phyloP scores from a whole-genome alignment of 2,329 filamentous ascomycete genomes.

The Trematosphaeria pertusa region DNA sequence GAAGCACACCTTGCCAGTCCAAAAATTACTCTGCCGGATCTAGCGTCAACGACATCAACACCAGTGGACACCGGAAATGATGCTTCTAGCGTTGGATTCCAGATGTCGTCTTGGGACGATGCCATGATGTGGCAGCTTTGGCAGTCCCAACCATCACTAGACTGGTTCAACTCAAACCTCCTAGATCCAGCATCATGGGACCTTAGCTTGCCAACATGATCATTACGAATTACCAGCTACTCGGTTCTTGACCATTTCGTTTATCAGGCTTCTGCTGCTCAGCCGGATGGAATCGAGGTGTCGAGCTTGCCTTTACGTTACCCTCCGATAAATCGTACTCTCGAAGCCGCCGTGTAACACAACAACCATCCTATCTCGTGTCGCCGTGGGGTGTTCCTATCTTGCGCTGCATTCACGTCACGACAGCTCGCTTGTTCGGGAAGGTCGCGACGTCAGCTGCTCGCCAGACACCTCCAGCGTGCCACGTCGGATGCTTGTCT shows the following conservation, averaged over 20 bases:
- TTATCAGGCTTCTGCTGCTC: no score
- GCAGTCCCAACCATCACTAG: slow-evolving; percentile 40
- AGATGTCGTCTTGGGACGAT: slow-evolving; percentile 34
- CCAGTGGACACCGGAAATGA: neutral
- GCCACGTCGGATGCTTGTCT: no score
- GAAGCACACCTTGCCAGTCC: neutral
- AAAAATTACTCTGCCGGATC: neutral
- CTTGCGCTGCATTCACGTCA: no score
- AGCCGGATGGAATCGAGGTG: no score
- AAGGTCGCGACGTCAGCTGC: no score
- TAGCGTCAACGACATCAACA: neutral
- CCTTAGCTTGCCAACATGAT: slow-evolving; percentile 19
- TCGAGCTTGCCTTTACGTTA: no score
- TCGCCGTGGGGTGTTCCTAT: slow-evolving; percentile 3
- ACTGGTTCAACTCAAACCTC: slow-evolving; percentile 45
- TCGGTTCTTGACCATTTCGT: no score
- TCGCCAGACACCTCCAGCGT: no score
- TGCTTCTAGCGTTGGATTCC: no score
- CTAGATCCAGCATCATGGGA: slow-evolving; percentile 34
- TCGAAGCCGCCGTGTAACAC: neutral
- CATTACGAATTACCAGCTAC: no score
- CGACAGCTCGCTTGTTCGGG: neutral
- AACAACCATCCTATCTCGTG: slow-evolving; percentile 1
- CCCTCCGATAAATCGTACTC: no score
- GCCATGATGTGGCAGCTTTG: slow-evolving; percentile 46